Base-by-base conservation (phyloP, 306 rosid genomes). In the Prunus campanulata region DNA sequence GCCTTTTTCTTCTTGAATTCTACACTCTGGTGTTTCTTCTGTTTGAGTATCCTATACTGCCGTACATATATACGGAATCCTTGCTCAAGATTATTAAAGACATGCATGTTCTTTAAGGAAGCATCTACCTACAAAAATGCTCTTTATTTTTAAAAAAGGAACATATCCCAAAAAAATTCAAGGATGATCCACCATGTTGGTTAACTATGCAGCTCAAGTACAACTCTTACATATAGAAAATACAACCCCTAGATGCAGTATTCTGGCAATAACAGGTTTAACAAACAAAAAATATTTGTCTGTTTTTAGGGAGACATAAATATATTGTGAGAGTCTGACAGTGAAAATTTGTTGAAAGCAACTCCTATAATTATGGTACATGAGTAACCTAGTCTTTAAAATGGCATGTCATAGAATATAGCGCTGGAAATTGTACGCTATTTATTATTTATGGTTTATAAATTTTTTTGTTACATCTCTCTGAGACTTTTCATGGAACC, bases 371-470 rank as follows among this genome's bases (percentile, higher is more conserved):
- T 54, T 55, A 55, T 72, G 14, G 9, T 20, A 54, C 20, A n/a
- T 6, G 2, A 71, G 15, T n/a, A 32, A 12, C 54, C 30, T 55
- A 24, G 39, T 10, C 48, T 44, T 15, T 67, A 59, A 59, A 42
- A 42, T 8, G 10, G 42, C 7, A 67, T 44, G 30, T 47, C 20
- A 42, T 10, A 71, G 70, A 70, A 59, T 20, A 4, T 24, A 35
- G 44, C 39, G 69, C 18, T 18, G 68, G 78, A 72, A 71, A 72
- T 3, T n/a, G 50, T 42, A 27, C 14, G 15, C 5, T 2, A 20
- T 30, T 72, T 72, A 25, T 74, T 80, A 68, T 52, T 74, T 80
- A 68, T 52, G 35, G n/a, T 67, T 59, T 49, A 50, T 66, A 25
- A 22, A 11, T 10, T 56, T 35, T 39, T 67, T 29, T 2, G 12